Evolutionary conservation across 352 stramenopile genomes (phyloP).

Genomic region (Pythium periplocum): DNA sequence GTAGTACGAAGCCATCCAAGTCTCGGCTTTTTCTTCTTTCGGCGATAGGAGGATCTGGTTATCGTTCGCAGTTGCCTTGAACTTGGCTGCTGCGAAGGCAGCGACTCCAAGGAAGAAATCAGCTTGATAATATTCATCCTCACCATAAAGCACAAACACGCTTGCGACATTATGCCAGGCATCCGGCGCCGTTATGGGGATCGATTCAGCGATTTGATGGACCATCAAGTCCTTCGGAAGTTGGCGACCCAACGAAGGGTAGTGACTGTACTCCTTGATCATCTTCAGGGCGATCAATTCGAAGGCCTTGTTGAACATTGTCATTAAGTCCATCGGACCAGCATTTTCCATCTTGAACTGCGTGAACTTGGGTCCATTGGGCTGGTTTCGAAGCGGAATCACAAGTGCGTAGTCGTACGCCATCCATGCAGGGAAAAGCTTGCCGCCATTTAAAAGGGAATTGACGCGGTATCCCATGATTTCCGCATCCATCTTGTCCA

Average conservation of each 20-base stretch:
- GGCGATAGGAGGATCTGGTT: not conserved
- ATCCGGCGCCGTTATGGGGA: too few species aligned
- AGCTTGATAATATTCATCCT: too few species aligned
- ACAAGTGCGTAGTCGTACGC: slow-evolving; percentile 11
- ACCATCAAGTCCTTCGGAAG: slow-evolving; percentile 2
- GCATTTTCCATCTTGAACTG: slow-evolving; percentile 4
- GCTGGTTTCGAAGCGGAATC: not conserved
- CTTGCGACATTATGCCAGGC: too few species aligned
- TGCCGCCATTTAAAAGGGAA: not conserved
- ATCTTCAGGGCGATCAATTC: slow-evolving; percentile 6
- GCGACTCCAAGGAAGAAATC: not conserved
- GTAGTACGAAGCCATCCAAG: slow-evolving; percentile 9
- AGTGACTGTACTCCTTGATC: slow-evolving; percentile 1
- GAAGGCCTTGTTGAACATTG: slow-evolving; percentile 5
- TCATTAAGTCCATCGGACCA: not conserved
- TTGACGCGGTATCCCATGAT: slow-evolving; percentile 1
- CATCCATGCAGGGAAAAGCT: slow-evolving; percentile 5
- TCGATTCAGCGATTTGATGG: not conserved
- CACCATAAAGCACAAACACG: too few species aligned
- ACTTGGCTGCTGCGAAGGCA: slow-evolving; percentile 7
- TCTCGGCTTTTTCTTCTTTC: slow-evolving; percentile 1
- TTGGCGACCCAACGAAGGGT: not conserved
- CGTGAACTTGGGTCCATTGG: slow-evolving; percentile 7
- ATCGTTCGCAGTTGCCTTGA: slow-evolving; percentile 1
- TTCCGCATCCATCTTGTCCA: slow-evolving; percentile 1